Evolutionary conservation across 139 green algal species (phyloP).

Genomic region (Zygnema cylindricum): DNA sequence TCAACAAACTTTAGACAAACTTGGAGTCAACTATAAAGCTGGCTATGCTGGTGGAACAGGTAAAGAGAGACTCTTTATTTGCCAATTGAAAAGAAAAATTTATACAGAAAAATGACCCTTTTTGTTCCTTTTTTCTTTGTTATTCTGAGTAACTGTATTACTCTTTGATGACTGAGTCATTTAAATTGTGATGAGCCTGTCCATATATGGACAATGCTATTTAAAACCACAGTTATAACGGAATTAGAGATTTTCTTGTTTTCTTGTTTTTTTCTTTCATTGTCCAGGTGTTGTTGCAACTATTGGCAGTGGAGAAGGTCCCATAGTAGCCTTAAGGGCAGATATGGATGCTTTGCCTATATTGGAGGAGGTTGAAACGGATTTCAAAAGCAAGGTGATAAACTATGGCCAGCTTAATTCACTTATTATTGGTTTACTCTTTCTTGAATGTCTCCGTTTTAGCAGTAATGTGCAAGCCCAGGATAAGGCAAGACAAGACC

Average conservation of each 20-base stretch:
- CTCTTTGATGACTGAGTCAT: background rate
- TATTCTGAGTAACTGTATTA: background rate
- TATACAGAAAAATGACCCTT: no score
- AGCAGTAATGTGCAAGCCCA: no score
- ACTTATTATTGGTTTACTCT: no score
- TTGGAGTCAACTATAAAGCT: slow-evolving; percentile 20
- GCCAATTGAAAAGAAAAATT: no score
- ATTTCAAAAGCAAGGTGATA: slow-evolving; percentile 18
- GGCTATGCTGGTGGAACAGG: slow-evolving; percentile 15
- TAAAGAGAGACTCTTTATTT: no score
- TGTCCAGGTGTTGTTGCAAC: slow-evolving; percentile 80
- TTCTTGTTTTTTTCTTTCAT: background rate
- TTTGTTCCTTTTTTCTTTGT: no score
- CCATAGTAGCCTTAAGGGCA: slow-evolving; percentile 78
- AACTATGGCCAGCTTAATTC: no score
- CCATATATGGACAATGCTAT: background rate
- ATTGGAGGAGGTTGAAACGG: background rate
- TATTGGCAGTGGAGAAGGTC: slow-evolving; percentile 70
- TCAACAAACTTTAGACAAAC: slow-evolving; percentile 10
- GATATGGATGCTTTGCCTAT: slow-evolving; percentile 89
- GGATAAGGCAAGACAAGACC: no score
- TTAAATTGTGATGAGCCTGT: background rate
- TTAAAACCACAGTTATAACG: background rate
- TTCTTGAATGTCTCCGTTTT: no score
- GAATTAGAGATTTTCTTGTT: background rate